Conservation (phyloP, 805 yeast species). For the Kodamaea jinghongensis region DNA sequence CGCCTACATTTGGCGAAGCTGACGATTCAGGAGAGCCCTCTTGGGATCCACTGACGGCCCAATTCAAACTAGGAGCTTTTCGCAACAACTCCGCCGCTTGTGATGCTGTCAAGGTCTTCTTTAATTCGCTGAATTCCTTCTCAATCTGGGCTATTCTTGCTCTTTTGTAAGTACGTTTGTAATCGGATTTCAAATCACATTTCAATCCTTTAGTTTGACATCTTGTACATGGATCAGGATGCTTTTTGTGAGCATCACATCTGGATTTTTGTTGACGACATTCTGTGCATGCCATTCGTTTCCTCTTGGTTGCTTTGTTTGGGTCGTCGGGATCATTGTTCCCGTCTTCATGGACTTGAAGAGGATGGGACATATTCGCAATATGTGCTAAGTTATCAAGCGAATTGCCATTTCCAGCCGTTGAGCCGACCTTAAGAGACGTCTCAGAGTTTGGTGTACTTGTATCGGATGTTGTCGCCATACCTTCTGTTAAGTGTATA, state of each 20-base stretch:
- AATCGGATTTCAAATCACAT: constrained; percentile 76
- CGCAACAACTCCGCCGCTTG: constrained; percentile 31
- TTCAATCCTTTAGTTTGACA: constrained; percentile 67
- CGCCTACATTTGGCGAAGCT: not conserved
- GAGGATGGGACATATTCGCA: constrained; percentile 44
- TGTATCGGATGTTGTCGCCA: not conserved
- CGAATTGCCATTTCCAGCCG: constrained; percentile 12
- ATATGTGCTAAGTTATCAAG: constrained; percentile 41
- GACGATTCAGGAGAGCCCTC: constrained; percentile 1
- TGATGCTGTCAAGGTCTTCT: constrained; percentile 45
- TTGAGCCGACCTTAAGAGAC: too few relatives aligned
- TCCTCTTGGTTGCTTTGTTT: constrained; percentile 25
- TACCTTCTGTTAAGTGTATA: not conserved
- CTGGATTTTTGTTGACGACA: constrained; percentile 93
- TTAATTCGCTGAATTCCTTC: constrained; percentile 68
- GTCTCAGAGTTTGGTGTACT: not conserved
- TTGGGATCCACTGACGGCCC: not conserved
- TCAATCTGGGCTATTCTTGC: constrained; percentile 84
- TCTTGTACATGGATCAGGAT: constrained; percentile 79
- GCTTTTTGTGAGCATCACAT: constrained; percentile 78
- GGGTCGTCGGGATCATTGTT: constrained; percentile 11
- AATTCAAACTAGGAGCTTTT: constrained; percentile 22
- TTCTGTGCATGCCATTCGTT: constrained; percentile 87
- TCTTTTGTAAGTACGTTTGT: constrained; percentile 85
- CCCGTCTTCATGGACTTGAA: constrained; percentile 26